A percentile compares a stretch with the other conserved stretches of the same genome.
These are phyloP conservation scores for Fonsecaea pedrosoi DNA, from an alignment of 2,329 filamentous ascomycete genomes.

Conservation along the genomic window DNA sequence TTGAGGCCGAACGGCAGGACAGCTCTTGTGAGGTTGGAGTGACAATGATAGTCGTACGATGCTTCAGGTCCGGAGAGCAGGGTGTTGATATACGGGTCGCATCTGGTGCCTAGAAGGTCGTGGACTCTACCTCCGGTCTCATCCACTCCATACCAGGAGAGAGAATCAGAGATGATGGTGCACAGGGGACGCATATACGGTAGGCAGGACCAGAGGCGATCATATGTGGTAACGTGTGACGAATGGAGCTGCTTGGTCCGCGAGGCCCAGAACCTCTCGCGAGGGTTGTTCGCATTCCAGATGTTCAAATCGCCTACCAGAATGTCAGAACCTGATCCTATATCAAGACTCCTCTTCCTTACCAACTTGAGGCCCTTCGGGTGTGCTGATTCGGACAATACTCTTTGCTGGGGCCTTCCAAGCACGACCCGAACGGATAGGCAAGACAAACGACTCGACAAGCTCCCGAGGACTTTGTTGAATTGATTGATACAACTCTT, in stretches of 20 bases:
- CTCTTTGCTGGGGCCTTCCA: constrained; percentile 73
- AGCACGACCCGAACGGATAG: constrained; percentile 74
- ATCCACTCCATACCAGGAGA: constrained; percentile 66
- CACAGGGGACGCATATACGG: constrained; percentile 78
- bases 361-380: constrained; percentile 75
- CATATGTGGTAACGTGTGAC: constrained; percentile 73
- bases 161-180: constrained; percentile 70
- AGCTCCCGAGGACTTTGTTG: constrained; percentile 34
- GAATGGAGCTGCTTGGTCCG: constrained; percentile 80
- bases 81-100: constrained; percentile 82
- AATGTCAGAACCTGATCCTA: constrained; percentile 9
- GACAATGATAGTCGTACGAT: constrained; percentile 81
- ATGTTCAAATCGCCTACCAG: constrained; percentile 75
- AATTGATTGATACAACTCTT: constrained; percentile 38
- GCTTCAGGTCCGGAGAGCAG: constrained; percentile 67
- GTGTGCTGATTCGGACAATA: constrained; percentile 76
- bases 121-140: constrained; percentile 72
- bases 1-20: constrained; percentile 71
- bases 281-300: constrained; percentile 77
- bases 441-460: constrained; percentile 64
- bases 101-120: constrained; percentile 81
- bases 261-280: constrained; percentile 82
- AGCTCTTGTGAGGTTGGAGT: constrained; percentile 78
- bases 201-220: constrained; percentile 78
- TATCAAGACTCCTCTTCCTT: constrained; percentile 8